A percentile compares a stretch with the other conserved stretches of the same genome.
Evolutionary conservation across 2,329 filamentous ascomycete species (phyloP).

Genomic region (Ceratocystis huliohia): DNA sequence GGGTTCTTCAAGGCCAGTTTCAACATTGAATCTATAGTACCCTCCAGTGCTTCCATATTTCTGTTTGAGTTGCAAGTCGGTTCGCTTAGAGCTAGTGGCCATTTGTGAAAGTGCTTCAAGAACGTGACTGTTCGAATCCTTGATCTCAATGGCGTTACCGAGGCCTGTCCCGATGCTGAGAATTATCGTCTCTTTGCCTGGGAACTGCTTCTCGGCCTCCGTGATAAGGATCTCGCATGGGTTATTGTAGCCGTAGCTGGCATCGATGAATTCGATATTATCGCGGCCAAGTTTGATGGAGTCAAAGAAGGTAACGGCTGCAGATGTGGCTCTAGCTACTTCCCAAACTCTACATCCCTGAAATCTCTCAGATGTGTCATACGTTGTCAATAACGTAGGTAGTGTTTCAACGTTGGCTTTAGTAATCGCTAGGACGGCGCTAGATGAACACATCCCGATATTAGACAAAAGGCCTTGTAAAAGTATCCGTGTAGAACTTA

Average conservation of each 20-base stretch:
- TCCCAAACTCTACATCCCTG: conserved; percentile 26
- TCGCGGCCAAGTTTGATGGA: conserved; percentile 25
- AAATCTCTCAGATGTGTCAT: conserved; percentile 23
- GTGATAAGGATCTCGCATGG: conserved; percentile 26
- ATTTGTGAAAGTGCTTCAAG: not conserved
- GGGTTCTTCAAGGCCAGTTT: too few relatives aligned
- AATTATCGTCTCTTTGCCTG: conserved; percentile 18
- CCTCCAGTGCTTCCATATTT: conserved; percentile 20
- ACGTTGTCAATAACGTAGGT: conserved; percentile 25
- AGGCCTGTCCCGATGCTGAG: conserved; percentile 26
- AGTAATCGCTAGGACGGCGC: not conserved
- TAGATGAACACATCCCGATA: not conserved
- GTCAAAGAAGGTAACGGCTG: conserved; percentile 26
- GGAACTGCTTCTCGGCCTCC: conserved; percentile 25
- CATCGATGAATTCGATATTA: conserved; percentile 26
- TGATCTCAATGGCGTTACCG: conserved; percentile 22
- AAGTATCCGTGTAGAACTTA: not conserved
- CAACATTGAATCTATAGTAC: conserved; percentile 26
- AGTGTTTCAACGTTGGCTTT: conserved; percentile 11
- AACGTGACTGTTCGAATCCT: conserved; percentile 5
- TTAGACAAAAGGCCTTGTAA: not conserved
- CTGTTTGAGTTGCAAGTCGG: conserved; percentile 6
- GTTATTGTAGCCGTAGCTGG: conserved; percentile 27
- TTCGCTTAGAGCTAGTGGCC: not conserved
- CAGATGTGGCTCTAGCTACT: conserved; percentile 26